These are phyloP conservation scores for Sporothrix humicola DNA, from an alignment of 2,329 filamentous ascomycete genomes.

Conservation along the genomic window DNA sequence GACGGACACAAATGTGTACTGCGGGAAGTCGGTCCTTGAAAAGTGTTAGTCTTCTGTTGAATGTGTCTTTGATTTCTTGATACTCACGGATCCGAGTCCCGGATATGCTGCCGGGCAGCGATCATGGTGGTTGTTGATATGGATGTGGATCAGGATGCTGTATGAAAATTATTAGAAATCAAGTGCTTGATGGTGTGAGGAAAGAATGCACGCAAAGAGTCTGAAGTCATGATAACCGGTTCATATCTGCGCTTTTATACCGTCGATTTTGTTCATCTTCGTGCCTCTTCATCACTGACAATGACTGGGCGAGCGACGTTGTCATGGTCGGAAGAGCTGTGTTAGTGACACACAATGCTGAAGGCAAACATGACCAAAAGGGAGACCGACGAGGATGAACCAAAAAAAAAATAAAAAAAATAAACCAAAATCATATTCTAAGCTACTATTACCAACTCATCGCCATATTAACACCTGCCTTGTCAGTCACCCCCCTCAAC, in stretches of 20 bases:
- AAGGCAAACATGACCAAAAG: background rate
- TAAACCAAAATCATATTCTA: background rate
- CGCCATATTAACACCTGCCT: background rate
- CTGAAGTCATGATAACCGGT: no score
- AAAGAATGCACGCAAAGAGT: no score
- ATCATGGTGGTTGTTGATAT: background rate
- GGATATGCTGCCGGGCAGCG: background rate
- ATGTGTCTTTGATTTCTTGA: no score
- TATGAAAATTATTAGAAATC: no score
- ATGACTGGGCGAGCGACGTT: background rate
- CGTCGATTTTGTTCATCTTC: no score
- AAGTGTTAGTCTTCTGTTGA: background rate
- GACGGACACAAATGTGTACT: background rate
- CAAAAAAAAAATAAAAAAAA: background rate
- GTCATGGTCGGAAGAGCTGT: background rate
- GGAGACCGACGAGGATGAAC: background rate
- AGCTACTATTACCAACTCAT: background rate
- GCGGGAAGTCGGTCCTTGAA: background rate
- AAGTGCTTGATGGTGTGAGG: no score
- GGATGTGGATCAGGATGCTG: background rate
- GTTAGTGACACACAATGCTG: background rate
- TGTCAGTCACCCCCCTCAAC: no score
- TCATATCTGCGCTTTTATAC: no score
- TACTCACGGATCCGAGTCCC: background rate
- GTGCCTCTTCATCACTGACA: no score